phyloP scores from a whole-genome alignment of 768 basidiomycete genomes.

The Symmetrospora coprosmae region DNA sequence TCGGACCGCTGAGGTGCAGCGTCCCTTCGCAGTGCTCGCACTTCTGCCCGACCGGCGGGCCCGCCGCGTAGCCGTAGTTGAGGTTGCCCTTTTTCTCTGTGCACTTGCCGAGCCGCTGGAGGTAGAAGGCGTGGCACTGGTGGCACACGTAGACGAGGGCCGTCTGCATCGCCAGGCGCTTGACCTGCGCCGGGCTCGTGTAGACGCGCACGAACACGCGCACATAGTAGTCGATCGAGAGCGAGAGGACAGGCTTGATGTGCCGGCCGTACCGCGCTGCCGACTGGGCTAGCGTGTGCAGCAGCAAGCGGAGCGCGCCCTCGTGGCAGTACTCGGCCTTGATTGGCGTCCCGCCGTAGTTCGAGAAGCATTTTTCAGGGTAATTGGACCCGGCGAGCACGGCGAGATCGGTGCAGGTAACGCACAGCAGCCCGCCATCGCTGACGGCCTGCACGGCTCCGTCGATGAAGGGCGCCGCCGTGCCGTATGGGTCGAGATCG shows the following conservation, averaged over 20 bases:
- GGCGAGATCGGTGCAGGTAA: constrained; percentile 91
- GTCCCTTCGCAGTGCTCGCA: constrained; percentile 71
- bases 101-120: constrained; percentile 70
- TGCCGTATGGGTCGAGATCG: constrained; percentile 97
- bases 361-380: constrained; percentile 92
- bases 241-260: constrained; percentile 65
- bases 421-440: constrained; percentile 79
- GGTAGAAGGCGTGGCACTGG: constrained; percentile 64
- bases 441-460: constrained; percentile 74
- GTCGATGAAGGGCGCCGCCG: constrained; percentile 91
- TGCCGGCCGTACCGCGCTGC: constrained; percentile 84
- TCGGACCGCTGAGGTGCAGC: constrained; percentile 76
- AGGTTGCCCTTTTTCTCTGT: constrained; percentile 44
- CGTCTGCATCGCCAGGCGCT: constrained; percentile 68
- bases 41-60: constrained; percentile 47
- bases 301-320: constrained; percentile 75
- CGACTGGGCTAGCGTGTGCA: constrained; percentile 68
- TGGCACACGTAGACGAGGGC: constrained; percentile 71
- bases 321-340: constrained; percentile 95
- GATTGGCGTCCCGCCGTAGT: constrained; percentile 79
- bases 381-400: constrained; percentile 87
- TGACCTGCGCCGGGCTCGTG: constrained; percentile 64
- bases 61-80: constrained; percentile 56
- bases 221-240: constrained; percentile 96
- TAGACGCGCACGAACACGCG: constrained; percentile 72